Conservation (phyloP, 2,329 filamentous ascomycete genomes). For the Stemphylium vesicarium region DNA sequence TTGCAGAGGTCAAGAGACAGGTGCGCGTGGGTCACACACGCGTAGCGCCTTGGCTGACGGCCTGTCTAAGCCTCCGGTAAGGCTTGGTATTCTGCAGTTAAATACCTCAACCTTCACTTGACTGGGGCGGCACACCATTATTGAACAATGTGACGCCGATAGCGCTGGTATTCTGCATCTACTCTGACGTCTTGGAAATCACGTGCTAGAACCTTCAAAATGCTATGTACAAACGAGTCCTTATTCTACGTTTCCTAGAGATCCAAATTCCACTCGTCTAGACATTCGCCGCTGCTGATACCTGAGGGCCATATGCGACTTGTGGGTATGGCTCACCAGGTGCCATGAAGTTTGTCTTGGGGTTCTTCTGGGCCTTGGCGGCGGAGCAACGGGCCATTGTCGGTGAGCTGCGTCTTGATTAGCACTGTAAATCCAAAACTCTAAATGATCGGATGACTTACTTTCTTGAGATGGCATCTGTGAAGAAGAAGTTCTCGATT, state of each 20-base stretch:
- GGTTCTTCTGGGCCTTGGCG: slow-evolving; percentile 72
- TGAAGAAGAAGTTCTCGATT: slow-evolving; percentile 98
- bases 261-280: slow-evolving; percentile 17
- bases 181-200: slow-evolving; percentile 26
- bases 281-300: slow-evolving; percentile 33
- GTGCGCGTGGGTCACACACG: slow-evolving; percentile 5
- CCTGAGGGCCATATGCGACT: slow-evolving; percentile 49
- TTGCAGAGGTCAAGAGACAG: slow-evolving; percentile 5
- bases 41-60: slow-evolving; percentile 22
- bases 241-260: slow-evolving; percentile 20
- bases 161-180: slow-evolving; percentile 31
- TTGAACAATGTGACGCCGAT: slow-evolving; percentile 19
- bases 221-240: slow-evolving; percentile 40
- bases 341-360: slow-evolving; percentile 59
- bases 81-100: slow-evolving; percentile 6
- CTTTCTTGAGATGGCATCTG: slow-evolving; percentile 95
- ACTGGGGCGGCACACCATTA: not conserved
- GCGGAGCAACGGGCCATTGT: slow-evolving; percentile 98
- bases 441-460: slow-evolving; percentile 54
- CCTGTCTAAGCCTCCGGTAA: slow-evolving; percentile 5
- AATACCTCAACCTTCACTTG: slow-evolving; percentile 6
- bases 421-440: slow-evolving; percentile 4
- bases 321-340: slow-evolving; percentile 53
- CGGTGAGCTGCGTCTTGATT: slow-evolving; percentile 71
- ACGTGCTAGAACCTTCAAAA: slow-evolving; percentile 27